These are phyloP conservation scores for Multifurca ochricompacta DNA, from an alignment of 768 basidiomycete genomes.

Conservation along the genomic window DNA sequence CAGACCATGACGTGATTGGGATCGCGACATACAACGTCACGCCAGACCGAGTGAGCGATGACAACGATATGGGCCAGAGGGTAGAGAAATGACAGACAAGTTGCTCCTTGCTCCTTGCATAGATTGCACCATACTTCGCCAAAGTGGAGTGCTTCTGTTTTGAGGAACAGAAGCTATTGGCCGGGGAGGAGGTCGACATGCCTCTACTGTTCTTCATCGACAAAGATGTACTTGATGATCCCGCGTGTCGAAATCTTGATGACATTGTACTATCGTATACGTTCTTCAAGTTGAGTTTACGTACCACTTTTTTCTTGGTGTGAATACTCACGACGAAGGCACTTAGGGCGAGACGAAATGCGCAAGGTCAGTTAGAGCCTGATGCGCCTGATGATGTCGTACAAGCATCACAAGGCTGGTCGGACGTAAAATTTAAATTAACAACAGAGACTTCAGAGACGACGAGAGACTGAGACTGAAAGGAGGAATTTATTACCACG, in stretches of 20 bases:
- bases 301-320: background rate
- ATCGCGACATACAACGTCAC: constrained; percentile 99
- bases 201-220: constrained; percentile 98
- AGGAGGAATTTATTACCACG: background rate
- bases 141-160: constrained; percentile 99
- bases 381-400: constrained; percentile 78
- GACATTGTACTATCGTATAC: constrained; percentile 95
- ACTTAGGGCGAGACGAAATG: constrained; percentile 75
- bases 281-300: constrained; percentile 80
- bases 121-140: constrained; percentile 98
- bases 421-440: constrained; percentile 44
- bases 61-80: background rate
- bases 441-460: constrained; percentile 24
- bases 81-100: background rate
- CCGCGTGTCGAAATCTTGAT: constrained; percentile 75
- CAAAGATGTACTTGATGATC: constrained; percentile 92
- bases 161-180: constrained; percentile 92
- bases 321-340: background rate
- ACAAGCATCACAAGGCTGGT: constrained; percentile 74
- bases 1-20: constrained; percentile 84
- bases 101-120: background rate
- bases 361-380: constrained; percentile 80
- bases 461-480: background rate
- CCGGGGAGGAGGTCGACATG: constrained; percentile 96
- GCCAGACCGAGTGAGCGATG: constrained; percentile 77